Base-by-base conservation (phyloP, 2,329 filamentous ascomycete genomes). In the Raffaelea albimanens region DNA sequence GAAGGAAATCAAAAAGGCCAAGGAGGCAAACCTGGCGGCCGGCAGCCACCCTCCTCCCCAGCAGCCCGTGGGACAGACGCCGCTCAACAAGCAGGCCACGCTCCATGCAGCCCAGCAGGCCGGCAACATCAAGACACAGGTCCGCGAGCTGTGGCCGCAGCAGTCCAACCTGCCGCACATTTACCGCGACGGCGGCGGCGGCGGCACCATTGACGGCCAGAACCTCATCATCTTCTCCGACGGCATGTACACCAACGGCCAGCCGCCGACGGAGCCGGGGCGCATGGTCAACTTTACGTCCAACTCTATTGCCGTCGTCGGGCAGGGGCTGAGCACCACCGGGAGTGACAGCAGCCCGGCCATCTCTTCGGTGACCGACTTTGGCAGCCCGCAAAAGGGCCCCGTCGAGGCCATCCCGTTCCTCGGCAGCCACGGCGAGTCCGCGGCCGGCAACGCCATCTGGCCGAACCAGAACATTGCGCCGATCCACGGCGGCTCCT, bases 131-230 rank as follows among this genome's bases (percentile, higher is more conserved):
- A 29, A 7, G 25, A 29, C 25, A 7, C 25, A 29, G 25, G 25
- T 29, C 7, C 25, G 25, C 25, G 25, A 38, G 29, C 49, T 50
- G 14, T 46, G 52, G 5, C 50, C 5, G 40, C 53, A 55, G 46
- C 20, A 40, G 41, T 55, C 53, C 40, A 55, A 53, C 41, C 45
- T 48, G 10, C 53, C 53, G 31, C 45, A 55, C 45, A 46, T 51
- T 16, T 55, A 43, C 47, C 53, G 53, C 25, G 53, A 55, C 45
- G 53, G 53, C 23, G 53, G 53, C 21, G 53, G 53, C 23, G 53
- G 53, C 40, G 53, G 53, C 41, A 50, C 48, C 1, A 50, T 55
- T 2, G 34, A 34, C 44, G 53, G 53, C 2, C 48, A 46, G 40
- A 22, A 52, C 13, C 36, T 55, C 20, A 52, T 53, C 45, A 53